phyloP scores from a whole-genome alignment of 2,329 filamentous ascomycete genomes.

The Calonectria naviculata region DNA sequence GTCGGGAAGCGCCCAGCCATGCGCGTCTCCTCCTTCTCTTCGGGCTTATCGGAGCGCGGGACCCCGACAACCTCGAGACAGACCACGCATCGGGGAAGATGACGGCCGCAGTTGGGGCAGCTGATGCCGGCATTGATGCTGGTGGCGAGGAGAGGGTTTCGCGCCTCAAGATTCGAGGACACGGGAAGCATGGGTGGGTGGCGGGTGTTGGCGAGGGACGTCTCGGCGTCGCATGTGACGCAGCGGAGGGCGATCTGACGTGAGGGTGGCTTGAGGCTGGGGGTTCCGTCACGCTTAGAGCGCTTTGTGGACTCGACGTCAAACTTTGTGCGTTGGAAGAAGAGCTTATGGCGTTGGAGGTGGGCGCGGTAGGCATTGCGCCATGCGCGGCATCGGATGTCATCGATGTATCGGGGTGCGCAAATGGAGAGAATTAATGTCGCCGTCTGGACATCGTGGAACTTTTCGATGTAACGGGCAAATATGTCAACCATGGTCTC shows the following conservation, averaged over 20 bases:
- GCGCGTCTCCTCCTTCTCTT: conserved; percentile 60
- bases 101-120: conserved; percentile 74
- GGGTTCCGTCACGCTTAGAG: conserved; percentile 70
- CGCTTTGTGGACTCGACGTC: conserved; percentile 80
- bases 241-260: conserved; percentile 81
- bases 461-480: conserved; percentile 79
- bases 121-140: conserved; percentile 70
- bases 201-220: conserved; percentile 57
- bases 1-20: conserved; percentile 72
- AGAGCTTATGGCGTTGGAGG: conserved; percentile 77
- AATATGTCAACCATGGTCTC: conserved; percentile 80
- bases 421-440: conserved; percentile 80
- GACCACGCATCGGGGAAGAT: conserved; percentile 74
- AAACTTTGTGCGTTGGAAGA: conserved; percentile 81
- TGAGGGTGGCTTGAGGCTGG: conserved; percentile 60
- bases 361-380: conserved; percentile 77
- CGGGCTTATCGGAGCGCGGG: conserved; percentile 68
- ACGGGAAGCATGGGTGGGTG: conserved; percentile 25
- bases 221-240: conserved; percentile 77
- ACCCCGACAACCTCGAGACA: conserved; percentile 75
- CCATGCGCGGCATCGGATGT: conserved; percentile 81
- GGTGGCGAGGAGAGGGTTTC: conserved; percentile 69
- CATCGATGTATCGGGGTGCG: conserved; percentile 80
- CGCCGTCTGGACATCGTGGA: conserved; percentile 82
- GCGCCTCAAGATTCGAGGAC: conserved; percentile 47